A percentile compares a stretch with the other conserved stretches of the same genome.
Evolutionary conservation across 257 asterid species (phyloP).

Genomic region (Ligustrum vulgare): DNA sequence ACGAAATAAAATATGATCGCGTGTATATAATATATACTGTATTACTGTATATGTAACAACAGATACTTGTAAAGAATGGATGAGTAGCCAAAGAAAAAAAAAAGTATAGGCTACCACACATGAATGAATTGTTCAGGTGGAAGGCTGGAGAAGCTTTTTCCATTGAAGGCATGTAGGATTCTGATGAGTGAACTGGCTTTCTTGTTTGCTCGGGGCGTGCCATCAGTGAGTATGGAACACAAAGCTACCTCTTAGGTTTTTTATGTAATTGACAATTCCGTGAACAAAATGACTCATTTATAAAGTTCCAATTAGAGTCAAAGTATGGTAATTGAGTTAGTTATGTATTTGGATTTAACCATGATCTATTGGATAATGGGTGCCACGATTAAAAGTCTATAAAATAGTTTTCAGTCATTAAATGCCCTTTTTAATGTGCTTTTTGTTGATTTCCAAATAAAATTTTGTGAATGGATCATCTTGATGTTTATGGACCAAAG

Average conservation of each 20-base stretch:
- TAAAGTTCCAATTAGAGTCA: too few relatives aligned
- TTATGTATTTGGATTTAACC: too few relatives aligned
- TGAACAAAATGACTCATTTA: too few relatives aligned
- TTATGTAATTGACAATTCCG: too few relatives aligned
- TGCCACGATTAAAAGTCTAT: too few relatives aligned
- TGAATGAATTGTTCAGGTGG: constrained; percentile 58
- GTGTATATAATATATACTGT: constrained; percentile 25
- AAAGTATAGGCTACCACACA: constrained; percentile 51
- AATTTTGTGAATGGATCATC: too few relatives aligned
- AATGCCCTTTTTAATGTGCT: too few relatives aligned
- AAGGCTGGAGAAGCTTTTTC: constrained; percentile 41
- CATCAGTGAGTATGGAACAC: constrained; percentile 53
- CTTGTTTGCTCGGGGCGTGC: constrained; percentile 57
- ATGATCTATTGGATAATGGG: too few relatives aligned
- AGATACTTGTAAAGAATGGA: constrained; percentile 25
- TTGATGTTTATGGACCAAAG: too few relatives aligned
- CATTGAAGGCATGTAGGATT: constrained; percentile 59
- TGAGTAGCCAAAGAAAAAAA: constrained; percentile 34
- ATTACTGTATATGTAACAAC: neutral
- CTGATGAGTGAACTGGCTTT: constrained; percentile 70
- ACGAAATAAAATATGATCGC: constrained; percentile 22
- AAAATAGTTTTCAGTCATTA: too few relatives aligned
- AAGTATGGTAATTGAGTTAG: too few relatives aligned
- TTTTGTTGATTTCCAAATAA: too few relatives aligned
- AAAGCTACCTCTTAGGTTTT: neutral